Evolutionary conservation across 352 stramenopile species (phyloP).

Genomic region (Plasmopara muralis): DNA sequence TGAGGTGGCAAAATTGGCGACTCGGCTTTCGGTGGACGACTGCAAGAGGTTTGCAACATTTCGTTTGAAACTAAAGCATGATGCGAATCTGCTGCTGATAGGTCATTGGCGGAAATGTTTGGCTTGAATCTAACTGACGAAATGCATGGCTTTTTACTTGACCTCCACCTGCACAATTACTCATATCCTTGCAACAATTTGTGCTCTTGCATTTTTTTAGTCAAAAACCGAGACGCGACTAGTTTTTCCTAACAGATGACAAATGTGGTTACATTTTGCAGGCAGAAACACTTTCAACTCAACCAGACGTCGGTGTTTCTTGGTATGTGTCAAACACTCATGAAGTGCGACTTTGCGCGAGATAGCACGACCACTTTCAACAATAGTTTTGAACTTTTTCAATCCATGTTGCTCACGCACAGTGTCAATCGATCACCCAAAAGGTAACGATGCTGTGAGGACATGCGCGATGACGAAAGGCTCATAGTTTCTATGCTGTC

Average conservation of each 20-base stretch:
- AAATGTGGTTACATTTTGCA: constrained; percentile 41
- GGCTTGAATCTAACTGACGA: constrained; percentile 31
- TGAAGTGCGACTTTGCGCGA: constrained; percentile 42
- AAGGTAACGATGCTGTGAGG: constrained; percentile 26
- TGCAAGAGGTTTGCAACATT: constrained; percentile 36
- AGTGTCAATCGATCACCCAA: constrained; percentile 64
- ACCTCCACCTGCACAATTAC: constrained; percentile 59
- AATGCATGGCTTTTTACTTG: constrained; percentile 39
- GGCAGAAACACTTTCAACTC: constrained; percentile 46
- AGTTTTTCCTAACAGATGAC: constrained; percentile 17
- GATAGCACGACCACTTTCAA: constrained; percentile 44
- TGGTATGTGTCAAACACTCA: constrained; percentile 59
- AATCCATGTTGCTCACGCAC: constrained; percentile 53
- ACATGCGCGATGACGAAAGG: not conserved
- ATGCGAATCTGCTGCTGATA: constrained; percentile 17
- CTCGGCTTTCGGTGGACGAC: constrained; percentile 39
- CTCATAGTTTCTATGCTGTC: not conserved
- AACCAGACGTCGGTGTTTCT: constrained; percentile 63
- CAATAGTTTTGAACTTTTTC: constrained; percentile 52
- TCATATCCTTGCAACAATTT: constrained; percentile 41
- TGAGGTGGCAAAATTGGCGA: constrained; percentile 33
- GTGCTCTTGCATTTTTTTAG: not conserved
- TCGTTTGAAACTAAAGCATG: not conserved
- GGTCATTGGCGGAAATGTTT: constrained; percentile 45
- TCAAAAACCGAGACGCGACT: not conserved